Percentiles rank a stretch among this genome's conserved stretches.
These are phyloP conservation scores for Suhomyces xylopsoci DNA, from an alignment of 805 yeast genomes.

Conservation along the genomic window DNA sequence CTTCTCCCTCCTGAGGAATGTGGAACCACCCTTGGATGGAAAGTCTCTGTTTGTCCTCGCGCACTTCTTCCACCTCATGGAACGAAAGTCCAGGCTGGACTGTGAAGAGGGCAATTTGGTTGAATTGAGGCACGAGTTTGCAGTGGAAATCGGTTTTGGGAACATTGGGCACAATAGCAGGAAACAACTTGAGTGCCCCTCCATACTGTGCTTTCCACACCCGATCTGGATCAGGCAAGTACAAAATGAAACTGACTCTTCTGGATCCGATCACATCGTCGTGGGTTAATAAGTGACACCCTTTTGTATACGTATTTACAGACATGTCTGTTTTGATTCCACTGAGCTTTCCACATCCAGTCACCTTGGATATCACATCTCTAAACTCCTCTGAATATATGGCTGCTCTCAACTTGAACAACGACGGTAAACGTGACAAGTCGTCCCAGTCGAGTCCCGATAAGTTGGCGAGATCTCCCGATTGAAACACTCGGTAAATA, in stretches of 20 bases:
- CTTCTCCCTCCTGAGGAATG: constrained; percentile 91
- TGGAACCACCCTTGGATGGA: constrained; percentile 99
- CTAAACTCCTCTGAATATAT: constrained; percentile 85
- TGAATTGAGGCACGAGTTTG: constrained; percentile 85
- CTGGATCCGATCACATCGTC: constrained; percentile 98
- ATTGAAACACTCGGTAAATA: constrained; percentile 87
- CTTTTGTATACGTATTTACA: constrained; percentile 84
- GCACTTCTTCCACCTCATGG: constrained; percentile 97
- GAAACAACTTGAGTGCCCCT: constrained; percentile 84
- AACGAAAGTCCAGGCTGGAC: constrained; percentile 96
- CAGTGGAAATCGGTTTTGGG: constrained; percentile 74
- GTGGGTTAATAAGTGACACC: constrained; percentile 91
- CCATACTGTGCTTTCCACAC: constrained; percentile 91
- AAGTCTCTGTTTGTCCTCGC: constrained; percentile 83
- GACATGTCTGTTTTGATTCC: constrained; percentile 93
- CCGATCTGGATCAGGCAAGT: constrained; percentile 88
- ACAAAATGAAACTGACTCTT: constrained; percentile 86
- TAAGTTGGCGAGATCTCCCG: constrained; percentile 87
- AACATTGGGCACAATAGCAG: constrained; percentile 82
- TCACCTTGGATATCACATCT: constrained; percentile 68
- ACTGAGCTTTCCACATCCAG: constrained; percentile 85
- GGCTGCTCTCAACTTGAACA: constrained; percentile 79
- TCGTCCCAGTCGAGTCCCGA: constrained; percentile 82
- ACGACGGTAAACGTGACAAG: constrained; percentile 64
- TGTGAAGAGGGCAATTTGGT: constrained; percentile 91